Evolutionary conservation across 179 eudicot species (phyloP).

Genomic region (Patellifolia procumbens): DNA sequence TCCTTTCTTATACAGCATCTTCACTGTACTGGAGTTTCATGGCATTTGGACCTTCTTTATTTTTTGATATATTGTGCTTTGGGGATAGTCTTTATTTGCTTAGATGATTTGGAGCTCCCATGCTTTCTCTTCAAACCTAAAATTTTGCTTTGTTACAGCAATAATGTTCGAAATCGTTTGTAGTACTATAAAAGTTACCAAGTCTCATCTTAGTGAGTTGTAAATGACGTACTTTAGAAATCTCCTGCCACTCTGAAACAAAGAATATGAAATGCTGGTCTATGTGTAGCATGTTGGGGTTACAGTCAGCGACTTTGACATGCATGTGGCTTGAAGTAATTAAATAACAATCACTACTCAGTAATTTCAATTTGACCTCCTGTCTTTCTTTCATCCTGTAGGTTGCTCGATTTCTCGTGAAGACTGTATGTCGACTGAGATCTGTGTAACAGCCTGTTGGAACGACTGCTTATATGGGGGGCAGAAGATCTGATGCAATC

Average conservation of each 20-base stretch:
- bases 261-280: not conserved
- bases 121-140: too few species aligned
- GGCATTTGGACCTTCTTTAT: constrained; percentile 33
- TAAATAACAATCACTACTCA: not conserved
- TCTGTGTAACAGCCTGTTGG: constrained; percentile 71
- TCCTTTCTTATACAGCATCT: constrained; percentile 41
- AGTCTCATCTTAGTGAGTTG: too few species aligned
- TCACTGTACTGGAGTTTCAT: constrained; percentile 32
- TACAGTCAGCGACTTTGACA: not conserved
- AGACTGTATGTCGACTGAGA: constrained; percentile 78
- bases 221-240: not conserved
- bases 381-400: constrained; percentile 25
- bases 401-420: constrained; percentile 96
- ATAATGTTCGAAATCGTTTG: too few species aligned
- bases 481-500: constrained; percentile 70
- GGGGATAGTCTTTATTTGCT: too few species aligned
- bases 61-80: constrained; percentile 15
- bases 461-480: constrained; percentile 77
- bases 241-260: not conserved
- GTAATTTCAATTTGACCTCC: not conserved
- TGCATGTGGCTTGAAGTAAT: constrained; percentile 5
- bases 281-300: not conserved
- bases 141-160: too few species aligned
- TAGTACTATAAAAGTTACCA: too few species aligned
- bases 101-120: too few species aligned